These are phyloP conservation scores for Ceratonia siliqua DNA, from an alignment of 306 rosid genomes.

Conservation along the genomic window DNA sequence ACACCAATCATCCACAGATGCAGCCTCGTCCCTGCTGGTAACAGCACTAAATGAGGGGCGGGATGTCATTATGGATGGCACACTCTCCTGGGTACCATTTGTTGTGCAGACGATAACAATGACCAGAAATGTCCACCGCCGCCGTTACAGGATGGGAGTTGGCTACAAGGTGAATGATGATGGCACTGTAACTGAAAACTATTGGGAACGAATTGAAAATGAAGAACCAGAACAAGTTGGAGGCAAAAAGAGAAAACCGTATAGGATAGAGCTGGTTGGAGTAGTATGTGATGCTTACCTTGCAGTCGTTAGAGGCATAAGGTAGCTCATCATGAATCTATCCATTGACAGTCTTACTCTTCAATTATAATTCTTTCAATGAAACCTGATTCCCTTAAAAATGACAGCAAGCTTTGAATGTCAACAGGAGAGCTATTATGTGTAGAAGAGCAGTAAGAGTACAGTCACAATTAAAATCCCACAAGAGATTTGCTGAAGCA, in stretches of 20 bases:
- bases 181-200: conserved; percentile 71
- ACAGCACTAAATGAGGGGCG: conserved; percentile 87
- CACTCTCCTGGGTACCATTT: conserved; percentile 94
- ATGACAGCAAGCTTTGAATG: conserved; percentile 26
- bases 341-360: background rate
- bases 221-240: conserved; percentile 70
- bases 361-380: background rate
- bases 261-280: conserved; percentile 95
- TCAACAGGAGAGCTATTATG: conserved; percentile 84
- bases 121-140: conserved; percentile 95
- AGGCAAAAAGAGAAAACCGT: conserved; percentile 87
- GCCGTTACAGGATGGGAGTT: conserved; percentile 93
- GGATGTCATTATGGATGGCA: conserved; percentile 96
- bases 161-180: conserved; percentile 69
- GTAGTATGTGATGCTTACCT: conserved; percentile 97
- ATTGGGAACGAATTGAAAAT: conserved; percentile 75
- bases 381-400: background rate
- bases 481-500: conserved; percentile 87
- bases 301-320: conserved; percentile 92
- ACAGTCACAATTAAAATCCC: conserved; percentile 81
- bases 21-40: conserved; percentile 96
- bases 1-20: conserved; percentile 95
- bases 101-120: conserved; percentile 95
- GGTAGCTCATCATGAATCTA: conserved; percentile 48
- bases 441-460: conserved; percentile 92